Conservation (phyloP, 2,329 filamentous ascomycete genomes). For the Aspergillus glaucus region DNA sequence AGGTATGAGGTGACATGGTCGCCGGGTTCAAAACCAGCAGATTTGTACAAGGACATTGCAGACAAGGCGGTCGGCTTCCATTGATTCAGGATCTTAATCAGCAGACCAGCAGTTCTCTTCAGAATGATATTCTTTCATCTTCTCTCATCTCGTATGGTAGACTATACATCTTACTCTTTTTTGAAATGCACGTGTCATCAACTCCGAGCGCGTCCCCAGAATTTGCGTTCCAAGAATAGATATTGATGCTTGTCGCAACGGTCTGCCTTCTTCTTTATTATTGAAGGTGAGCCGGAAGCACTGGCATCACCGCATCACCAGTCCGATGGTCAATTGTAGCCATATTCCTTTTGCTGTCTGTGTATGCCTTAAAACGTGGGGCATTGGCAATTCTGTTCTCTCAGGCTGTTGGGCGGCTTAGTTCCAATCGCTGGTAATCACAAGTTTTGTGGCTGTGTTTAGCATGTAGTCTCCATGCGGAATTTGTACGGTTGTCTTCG, state of each 20-base stretch:
- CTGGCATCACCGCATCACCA: not conserved
- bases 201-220: not conserved
- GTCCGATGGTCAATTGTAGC: too few relatives aligned
- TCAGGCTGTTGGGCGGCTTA: too few relatives aligned
- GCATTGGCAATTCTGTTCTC: too few relatives aligned
- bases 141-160: not conserved
- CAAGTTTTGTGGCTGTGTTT: too few relatives aligned
- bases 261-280: not conserved
- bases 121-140: not conserved
- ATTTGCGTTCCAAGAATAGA: not conserved
- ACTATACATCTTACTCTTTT: not conserved
- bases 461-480: too few relatives aligned
- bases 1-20: not conserved
- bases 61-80: not conserved
- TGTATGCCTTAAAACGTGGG: too few relatives aligned
- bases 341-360: too few relatives aligned
- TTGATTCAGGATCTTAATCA: not conserved
- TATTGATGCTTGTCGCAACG: not conserved
- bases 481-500: too few relatives aligned
- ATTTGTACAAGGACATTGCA: not conserved
- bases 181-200: not conserved
- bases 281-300: not conserved
- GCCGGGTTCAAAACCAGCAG: not conserved
- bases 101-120: not conserved
- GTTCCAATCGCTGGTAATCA: too few relatives aligned